Conservation (phyloP, 140 eudicot genomes). For the Stevia rebaudiana region DNA sequence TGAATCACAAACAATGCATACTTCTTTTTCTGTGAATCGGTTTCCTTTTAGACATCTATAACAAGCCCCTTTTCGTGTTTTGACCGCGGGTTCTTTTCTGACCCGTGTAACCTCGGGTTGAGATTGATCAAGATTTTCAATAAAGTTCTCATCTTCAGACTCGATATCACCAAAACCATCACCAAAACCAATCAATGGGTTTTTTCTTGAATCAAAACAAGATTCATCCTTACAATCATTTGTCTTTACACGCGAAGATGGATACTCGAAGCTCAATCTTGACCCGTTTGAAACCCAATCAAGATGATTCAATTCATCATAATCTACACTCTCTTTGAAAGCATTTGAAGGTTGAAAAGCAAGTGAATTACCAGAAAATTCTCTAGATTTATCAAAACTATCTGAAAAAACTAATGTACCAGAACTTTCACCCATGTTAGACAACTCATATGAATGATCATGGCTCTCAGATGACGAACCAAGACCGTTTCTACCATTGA, state of each 20-base stretch:
- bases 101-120: conserved; percentile 34
- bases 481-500: conserved; percentile 42
- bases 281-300: conserved; percentile 77
- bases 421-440: conserved; percentile 57
- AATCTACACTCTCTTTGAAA: conserved; percentile 47
- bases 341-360: conserved; percentile 39
- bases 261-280: conserved; percentile 61
- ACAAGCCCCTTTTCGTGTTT: conserved; percentile 74
- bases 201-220: conserved; percentile 40
- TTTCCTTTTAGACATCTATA: conserved; percentile 81
- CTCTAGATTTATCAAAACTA: conserved; percentile 68
- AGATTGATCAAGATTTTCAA: conserved; percentile 33
- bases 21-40: conserved; percentile 72
- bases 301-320: conserved; percentile 44
- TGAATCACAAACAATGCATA: conserved; percentile 87
- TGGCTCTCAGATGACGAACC: conserved; percentile 46
- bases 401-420: conserved; percentile 69
- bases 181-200: conserved; percentile 50
- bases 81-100: conserved; percentile 56
- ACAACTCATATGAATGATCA: conserved; percentile 48
- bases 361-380: conserved; percentile 46
- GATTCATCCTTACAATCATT: conserved; percentile 42
- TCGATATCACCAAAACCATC: conserved; percentile 58
- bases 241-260: conserved; percentile 57
- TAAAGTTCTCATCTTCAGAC: conserved; percentile 48